phyloP scores from a whole-genome alignment of 176 grass and related monocot genomes.

The Aegilops tauschii region DNA sequence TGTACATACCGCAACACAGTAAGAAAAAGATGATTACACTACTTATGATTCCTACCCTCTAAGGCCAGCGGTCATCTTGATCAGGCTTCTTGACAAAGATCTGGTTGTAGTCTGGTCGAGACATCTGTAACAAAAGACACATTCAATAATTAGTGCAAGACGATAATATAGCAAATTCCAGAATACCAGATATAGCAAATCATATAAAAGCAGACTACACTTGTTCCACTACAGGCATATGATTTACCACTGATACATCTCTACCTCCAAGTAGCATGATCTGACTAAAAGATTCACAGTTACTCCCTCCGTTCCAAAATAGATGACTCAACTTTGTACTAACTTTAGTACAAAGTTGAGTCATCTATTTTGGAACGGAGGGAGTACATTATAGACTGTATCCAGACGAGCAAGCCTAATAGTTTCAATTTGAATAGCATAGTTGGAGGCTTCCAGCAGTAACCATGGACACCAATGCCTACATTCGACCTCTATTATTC shows the following conservation, averaged over 20 bases:
- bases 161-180: not conserved
- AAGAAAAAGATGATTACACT: not conserved
- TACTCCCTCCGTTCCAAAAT: too few species aligned
- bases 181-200: not conserved
- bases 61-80: slow-evolving; percentile 46
- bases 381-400: not conserved
- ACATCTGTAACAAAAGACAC: slow-evolving; percentile 46
- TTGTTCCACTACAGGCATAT: not conserved
- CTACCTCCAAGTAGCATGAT: not conserved
- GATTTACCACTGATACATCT: not conserved
- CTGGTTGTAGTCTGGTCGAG: slow-evolving; percentile 54
- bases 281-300: not conserved
- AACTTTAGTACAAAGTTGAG: too few species aligned
- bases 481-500: not conserved
- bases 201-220: not conserved
- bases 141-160: not conserved
- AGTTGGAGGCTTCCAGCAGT: not conserved
- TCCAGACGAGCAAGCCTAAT: not conserved
- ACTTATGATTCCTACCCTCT: slow-evolving; percentile 25
- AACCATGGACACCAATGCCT: not conserved
- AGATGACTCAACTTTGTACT: too few species aligned
- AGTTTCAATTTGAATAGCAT: not conserved
- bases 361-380: too few species aligned
- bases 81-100: slow-evolving; percentile 68
- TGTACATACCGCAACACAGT: not conserved